Evolutionary conservation across 305 asterid species (phyloP).

Genomic region (Fraxinus latifolia): DNA sequence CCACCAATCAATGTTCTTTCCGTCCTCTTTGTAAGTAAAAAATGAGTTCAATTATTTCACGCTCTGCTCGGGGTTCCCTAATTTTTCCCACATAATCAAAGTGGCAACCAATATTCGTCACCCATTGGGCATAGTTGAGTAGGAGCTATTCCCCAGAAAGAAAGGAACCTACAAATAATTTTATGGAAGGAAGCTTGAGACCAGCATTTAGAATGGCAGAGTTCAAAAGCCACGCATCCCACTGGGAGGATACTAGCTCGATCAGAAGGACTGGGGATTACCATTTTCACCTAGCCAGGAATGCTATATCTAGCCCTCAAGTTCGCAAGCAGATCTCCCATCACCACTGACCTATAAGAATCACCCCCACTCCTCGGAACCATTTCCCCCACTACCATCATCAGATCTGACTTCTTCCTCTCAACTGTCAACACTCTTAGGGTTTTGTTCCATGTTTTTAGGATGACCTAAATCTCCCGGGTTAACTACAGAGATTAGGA

Average conservation of each 20-base stretch:
- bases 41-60: neutral
- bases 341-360: neutral
- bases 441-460: neutral
- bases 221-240: neutral
- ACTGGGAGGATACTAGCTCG: neutral
- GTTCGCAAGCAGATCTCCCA: neutral
- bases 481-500: neutral
- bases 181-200: neutral
- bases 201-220: neutral
- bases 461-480: neutral
- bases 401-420: neutral
- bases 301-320: neutral
- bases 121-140: neutral
- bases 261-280: neutral
- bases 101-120: neutral
- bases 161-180: neutral
- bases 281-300: neutral
- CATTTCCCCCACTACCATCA: neutral
- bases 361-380: neutral
- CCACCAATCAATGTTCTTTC: neutral
- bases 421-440: neutral
- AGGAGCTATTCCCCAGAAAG: neutral
- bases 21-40: neutral
- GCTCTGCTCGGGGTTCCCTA: neutral
- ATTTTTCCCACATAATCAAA: neutral